phyloP scores from a whole-genome alignment of 176 grass and related monocot species.

The Canna indica region DNA sequence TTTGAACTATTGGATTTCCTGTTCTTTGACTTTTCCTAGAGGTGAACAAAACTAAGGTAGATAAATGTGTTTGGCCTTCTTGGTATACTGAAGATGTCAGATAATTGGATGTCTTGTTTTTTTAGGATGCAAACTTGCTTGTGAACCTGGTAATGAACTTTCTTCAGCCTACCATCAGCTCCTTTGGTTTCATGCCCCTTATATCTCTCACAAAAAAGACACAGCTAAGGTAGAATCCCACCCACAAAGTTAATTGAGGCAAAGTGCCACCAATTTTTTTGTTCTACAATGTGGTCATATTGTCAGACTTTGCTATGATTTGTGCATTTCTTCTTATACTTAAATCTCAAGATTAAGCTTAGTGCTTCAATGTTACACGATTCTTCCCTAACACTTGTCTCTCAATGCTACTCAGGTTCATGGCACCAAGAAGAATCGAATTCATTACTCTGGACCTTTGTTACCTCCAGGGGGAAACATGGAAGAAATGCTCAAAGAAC shows the following conservation, averaged over 20 bases:
- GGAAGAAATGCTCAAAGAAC: constrained; percentile 86
- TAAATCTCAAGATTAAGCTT: not conserved
- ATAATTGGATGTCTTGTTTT: not conserved
- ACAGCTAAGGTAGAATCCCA: too few species aligned
- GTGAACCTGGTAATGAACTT: too few species aligned
- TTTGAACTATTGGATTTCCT: not conserved
- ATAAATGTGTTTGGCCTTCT: not conserved
- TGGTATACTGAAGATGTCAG: not conserved
- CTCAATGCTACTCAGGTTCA: constrained; percentile 36
- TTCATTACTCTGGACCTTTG: constrained; percentile 86
- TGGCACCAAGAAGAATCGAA: constrained; percentile 75
- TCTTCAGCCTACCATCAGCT: too few species aligned
- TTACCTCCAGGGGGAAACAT: constrained; percentile 89
- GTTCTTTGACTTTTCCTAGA: not conserved
- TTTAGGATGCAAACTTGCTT: constrained; percentile 4
- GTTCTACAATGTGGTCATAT: too few species aligned
- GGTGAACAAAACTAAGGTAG: not conserved
- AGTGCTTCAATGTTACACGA: not conserved
- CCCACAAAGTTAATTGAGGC: too few species aligned
- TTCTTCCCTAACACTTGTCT: constrained; percentile 2
- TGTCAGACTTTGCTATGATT: too few species aligned
- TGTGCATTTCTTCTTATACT: not conserved
- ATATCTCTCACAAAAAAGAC: too few species aligned
- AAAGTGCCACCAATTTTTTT: too few species aligned
- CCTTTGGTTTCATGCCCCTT: too few species aligned